Percentiles rank a stretch among this genome's conserved stretches.
Conservation (phyloP, 768 basidiomycete genomes). For the Amanita rimosa region DNA sequence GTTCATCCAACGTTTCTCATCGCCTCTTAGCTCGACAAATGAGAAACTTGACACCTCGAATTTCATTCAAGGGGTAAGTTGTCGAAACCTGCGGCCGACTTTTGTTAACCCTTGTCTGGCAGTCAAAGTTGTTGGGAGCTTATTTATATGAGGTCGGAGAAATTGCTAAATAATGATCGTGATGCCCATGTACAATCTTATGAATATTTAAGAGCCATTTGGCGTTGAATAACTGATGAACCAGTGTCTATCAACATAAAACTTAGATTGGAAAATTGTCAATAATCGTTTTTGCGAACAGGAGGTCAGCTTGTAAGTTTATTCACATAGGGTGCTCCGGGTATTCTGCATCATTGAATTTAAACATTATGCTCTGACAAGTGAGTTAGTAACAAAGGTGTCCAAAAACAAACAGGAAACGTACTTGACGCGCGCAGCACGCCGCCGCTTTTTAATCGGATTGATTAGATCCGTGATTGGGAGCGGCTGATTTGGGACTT, state of each 20-base stretch:
- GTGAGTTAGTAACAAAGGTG: neutral
- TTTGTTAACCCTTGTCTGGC: slow-evolving; percentile 4
- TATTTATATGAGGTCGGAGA: slow-evolving; percentile 69
- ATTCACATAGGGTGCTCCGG: neutral
- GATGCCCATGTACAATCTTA: neutral
- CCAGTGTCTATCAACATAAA: too few relatives aligned
- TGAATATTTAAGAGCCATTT: too few relatives aligned
- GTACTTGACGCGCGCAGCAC: neutral
- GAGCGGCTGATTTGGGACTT: neutral
- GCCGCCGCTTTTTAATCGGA: slow-evolving; percentile 4
- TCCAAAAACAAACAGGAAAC: neutral
- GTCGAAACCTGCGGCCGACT: neutral
- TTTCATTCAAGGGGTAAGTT: slow-evolving; percentile 72
- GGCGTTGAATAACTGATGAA: too few relatives aligned
- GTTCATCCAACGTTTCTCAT: neutral
- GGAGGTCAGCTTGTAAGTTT: too few relatives aligned
- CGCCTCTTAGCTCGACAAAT: slow-evolving; percentile 61
- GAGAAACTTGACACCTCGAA: slow-evolving; percentile 91
- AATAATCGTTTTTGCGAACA: too few relatives aligned
- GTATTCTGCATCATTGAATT: neutral
- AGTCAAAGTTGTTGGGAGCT: slow-evolving; percentile 69
- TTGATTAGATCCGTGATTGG: neutral
- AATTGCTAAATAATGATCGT: slow-evolving; percentile 9
- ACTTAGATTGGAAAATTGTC: too few relatives aligned
- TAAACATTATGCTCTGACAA: neutral